Evolutionary conservation across 305 asterid genomes (phyloP).

Genomic region (Ilex paraguariensis): DNA sequence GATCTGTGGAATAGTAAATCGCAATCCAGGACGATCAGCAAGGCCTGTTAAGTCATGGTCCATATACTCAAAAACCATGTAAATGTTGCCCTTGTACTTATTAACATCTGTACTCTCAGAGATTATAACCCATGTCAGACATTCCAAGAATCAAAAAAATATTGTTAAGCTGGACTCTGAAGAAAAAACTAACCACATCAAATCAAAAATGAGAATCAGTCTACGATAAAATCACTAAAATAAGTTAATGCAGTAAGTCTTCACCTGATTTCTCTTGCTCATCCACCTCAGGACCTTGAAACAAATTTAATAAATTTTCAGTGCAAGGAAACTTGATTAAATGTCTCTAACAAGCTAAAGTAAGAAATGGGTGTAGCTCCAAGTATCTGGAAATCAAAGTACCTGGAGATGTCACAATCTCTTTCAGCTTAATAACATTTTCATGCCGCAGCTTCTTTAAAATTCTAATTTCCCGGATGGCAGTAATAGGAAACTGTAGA

Average conservation of each 20-base stretch:
- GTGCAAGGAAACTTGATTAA: slow-evolving; percentile 8
- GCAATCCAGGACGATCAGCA: slow-evolving; percentile 93
- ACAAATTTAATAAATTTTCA: slow-evolving; percentile 21
- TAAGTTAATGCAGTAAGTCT: too few species aligned
- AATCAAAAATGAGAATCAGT: not conserved
- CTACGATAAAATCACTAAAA: not conserved
- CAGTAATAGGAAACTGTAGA: slow-evolving; percentile 88
- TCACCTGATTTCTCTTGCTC: slow-evolving; percentile 66
- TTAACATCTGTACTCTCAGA: slow-evolving; percentile 45
- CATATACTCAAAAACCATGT: slow-evolving; percentile 98
- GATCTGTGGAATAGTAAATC: slow-evolving; percentile 88
- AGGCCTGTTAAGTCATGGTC: slow-evolving; percentile 98
- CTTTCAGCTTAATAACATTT: slow-evolving; percentile 82
- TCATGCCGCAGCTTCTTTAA: slow-evolving; percentile 90
- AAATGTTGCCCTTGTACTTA: slow-evolving; percentile 84
- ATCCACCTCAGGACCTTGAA: slow-evolving; percentile 65
- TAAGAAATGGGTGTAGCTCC: slow-evolving; percentile 8
- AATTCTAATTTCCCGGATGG: slow-evolving; percentile 89
- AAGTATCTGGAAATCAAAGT: slow-evolving; percentile 15
- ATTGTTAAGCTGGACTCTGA: not conserved
- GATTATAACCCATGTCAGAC: slow-evolving; percentile 12
- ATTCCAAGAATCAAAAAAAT: not conserved
- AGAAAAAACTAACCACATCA: not conserved
- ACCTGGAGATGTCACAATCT: slow-evolving; percentile 97
- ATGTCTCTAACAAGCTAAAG: slow-evolving; percentile 8